Base-by-base conservation (phyloP, 2,329 filamentous ascomycete species). In the Trichoderma cornu-damae region DNA sequence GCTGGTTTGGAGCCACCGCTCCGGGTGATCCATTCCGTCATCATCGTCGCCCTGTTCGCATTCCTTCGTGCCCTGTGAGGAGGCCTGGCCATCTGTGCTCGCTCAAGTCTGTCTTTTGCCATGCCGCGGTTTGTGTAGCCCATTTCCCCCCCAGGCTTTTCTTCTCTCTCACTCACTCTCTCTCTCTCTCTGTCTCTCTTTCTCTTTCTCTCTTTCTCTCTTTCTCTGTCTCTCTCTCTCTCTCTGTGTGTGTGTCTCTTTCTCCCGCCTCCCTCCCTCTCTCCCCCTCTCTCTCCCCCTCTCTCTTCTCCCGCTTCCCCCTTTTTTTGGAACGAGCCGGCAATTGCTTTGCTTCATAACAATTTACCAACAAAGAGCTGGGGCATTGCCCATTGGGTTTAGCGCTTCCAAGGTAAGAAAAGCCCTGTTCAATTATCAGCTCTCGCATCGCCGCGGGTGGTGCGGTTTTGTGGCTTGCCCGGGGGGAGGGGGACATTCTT, bases 1-100 rank as follows among this genome's bases (percentile, higher is more conserved):
- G n/a, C n/a, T n/a, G n/a, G n/a, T n/a, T n/a, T n/a, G n/a, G n/a
- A n/a, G n/a, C n/a, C n/a, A n/a, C 50, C 8, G 14, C 50, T 42
- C 51, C 42, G 51, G n/a, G 32, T 55, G n/a, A 24, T n/a, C 34
- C 44, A 37, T 44, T 46, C 42, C 42, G 28, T 34, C n/a, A 28
- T 34, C 22, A 22, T 32, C 32, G 32, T 46, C 40, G 20, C 14
- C 28, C 26, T 52, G 49, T 52, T 24, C 44, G n/a, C 44, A 48
- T 38, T 47, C 44, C 26, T 28, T 42, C 37, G n/a, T 18, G 42
- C 24, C 37, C 18, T 42, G 49, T 37, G 40, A 42, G 37, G n/a
- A n/a, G n/a, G n/a, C n/a, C n/a, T n/a, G n/a, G 18, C 28, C 49
- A 42, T 32, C 37, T 52, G n/a, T 34, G 20, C 28, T 24, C 43